A percentile compares a stretch with the other conserved stretches of the same genome.
These are phyloP conservation scores for Ambrosiella beaveri DNA, from an alignment of 2,329 filamentous ascomycete genomes.

Conservation along the genomic window DNA sequence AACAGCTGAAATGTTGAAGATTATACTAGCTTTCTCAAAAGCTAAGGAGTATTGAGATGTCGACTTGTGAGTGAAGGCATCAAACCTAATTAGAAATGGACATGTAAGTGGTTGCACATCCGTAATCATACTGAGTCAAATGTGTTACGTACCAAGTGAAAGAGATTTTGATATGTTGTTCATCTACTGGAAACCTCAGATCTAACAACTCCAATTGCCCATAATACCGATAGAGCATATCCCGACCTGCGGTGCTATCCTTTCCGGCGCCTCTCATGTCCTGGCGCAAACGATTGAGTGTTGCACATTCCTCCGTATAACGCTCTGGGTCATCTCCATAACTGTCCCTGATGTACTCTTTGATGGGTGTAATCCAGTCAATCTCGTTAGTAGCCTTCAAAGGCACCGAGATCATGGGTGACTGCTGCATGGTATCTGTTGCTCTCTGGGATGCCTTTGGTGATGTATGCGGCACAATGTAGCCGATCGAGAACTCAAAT, in stretches of 20 bases:
- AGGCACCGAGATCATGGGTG: constrained; percentile 88
- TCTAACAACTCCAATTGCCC: constrained; percentile 91
- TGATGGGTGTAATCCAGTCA: constrained; percentile 87
- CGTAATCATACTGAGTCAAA: not conserved
- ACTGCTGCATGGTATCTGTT: constrained; percentile 47
- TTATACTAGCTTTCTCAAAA: constrained; percentile 96
- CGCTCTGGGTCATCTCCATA: constrained; percentile 95
- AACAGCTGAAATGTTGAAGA: constrained; percentile 97
- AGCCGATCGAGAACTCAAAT: no score
- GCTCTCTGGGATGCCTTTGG: no score
- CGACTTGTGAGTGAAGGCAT: constrained; percentile 98
- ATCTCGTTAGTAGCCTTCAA: constrained; percentile 93
- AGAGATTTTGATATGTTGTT: constrained; percentile 97
- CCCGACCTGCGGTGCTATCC: constrained; percentile 83
- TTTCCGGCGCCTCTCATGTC: constrained; percentile 96
- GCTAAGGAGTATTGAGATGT: constrained; percentile 92
- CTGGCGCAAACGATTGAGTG: constrained; percentile 84
- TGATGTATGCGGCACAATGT: no score
- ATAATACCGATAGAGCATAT: constrained; percentile 93
- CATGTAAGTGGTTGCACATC: not conserved
- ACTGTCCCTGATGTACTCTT: constrained; percentile 78
- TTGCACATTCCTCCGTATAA: constrained; percentile 88
- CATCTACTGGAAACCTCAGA: constrained; percentile 87
- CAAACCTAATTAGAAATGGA: constrained; percentile 48
- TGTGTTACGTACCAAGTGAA: constrained; percentile 68